Conservation (phyloP, 78 protist genomes). For the Isochrysis galbana region DNA sequence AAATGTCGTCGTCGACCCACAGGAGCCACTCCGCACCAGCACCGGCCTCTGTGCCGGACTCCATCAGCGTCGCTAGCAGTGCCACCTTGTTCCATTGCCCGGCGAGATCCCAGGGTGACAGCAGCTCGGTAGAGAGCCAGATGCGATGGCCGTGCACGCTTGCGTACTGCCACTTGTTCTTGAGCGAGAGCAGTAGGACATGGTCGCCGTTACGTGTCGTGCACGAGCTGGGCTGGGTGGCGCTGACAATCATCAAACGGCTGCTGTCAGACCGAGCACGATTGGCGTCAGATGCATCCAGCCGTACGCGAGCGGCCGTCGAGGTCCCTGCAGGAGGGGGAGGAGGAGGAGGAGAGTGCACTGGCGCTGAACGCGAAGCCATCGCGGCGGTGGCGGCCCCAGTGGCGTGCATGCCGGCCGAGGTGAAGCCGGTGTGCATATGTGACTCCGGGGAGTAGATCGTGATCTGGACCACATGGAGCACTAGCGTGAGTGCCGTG, state of each 20-base stretch:
- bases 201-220: background rate
- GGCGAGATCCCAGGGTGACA: conserved; percentile 2
- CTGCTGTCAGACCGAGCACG: too few species aligned
- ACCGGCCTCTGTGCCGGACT: background rate
- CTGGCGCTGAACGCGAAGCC: too few species aligned
- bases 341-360: too few species aligned
- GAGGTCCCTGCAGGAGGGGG: too few species aligned
- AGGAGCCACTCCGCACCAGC: conserved; percentile 10
- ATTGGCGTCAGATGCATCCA: too few species aligned
- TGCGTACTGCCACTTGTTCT: conserved; percentile 15
- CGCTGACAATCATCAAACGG: background rate
- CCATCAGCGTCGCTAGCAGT: background rate
- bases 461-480: too few species aligned
- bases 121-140: conserved; percentile 20
- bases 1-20: background rate
- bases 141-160: background rate
- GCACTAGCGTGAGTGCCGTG: too few species aligned
- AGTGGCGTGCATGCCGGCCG: too few species aligned
- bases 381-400: too few species aligned
- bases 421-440: too few species aligned
- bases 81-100: conserved; percentile 29
- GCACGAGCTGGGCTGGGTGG: conserved; percentile 14
- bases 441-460: too few species aligned
- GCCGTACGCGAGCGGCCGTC: too few species aligned
- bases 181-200: background rate